A percentile compares a stretch with the other conserved stretches of the same genome.
These are phyloP conservation scores for Blastobotrys buckinghamii DNA, from an alignment of 1,139 yeast species.

Conservation along the genomic window DNA sequence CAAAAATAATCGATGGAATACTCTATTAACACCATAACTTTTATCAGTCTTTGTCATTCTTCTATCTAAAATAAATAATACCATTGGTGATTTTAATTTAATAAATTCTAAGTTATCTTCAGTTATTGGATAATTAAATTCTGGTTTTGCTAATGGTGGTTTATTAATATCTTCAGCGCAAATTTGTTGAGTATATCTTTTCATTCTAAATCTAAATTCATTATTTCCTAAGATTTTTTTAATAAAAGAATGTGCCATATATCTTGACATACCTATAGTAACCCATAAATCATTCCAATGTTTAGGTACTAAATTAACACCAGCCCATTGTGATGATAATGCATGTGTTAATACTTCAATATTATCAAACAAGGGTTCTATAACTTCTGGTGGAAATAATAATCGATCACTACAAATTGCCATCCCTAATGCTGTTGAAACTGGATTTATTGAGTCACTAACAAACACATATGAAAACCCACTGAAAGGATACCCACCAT, in stretches of 20 bases:
- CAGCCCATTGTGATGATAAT: constrained; percentile 88
- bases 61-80: constrained; percentile 75
- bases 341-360: constrained; percentile 67
- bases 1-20: constrained; percentile 80
- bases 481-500: constrained; percentile 89
- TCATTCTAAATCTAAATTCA: constrained; percentile 68
- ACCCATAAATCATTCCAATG: constrained; percentile 87
- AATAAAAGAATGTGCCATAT: constrained; percentile 72
- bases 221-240: constrained; percentile 74
- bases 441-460: constrained; percentile 46
- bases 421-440: constrained; percentile 67
- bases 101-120: constrained; percentile 58
- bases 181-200: constrained; percentile 56
- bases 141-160: constrained; percentile 71
- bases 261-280: constrained; percentile 76
- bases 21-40: constrained; percentile 86
- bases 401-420: constrained; percentile 59
- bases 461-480: constrained; percentile 76
- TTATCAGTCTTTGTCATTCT: constrained; percentile 96
- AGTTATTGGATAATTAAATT: constrained; percentile 62
- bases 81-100: constrained; percentile 76
- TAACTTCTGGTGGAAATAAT: constrained; percentile 67
- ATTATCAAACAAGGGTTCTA: constrained; percentile 71
- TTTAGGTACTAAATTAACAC: constrained; percentile 82
- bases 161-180: constrained; percentile 73